These are phyloP conservation scores for Pseudogymnoascus sp. DNA, from an alignment of 2,329 filamentous ascomycete genomes.

Conservation along the genomic window DNA sequence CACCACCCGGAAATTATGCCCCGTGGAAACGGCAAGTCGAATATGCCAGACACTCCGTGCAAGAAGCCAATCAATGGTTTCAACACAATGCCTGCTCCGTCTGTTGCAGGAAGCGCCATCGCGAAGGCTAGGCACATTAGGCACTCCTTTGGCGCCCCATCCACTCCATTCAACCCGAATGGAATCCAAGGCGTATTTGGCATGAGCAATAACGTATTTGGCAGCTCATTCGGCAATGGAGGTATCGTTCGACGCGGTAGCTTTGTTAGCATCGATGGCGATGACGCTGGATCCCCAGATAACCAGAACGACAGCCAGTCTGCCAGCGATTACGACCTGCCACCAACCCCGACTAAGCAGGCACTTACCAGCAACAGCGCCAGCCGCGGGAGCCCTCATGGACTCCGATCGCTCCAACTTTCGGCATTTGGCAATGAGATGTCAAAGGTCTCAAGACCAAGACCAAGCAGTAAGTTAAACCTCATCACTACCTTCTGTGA, in stretches of 20 bases:
- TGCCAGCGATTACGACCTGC: conserved; percentile 61
- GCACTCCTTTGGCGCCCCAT: conserved; percentile 70
- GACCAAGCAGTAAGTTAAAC: conserved; percentile 30
- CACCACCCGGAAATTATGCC: conserved; percentile 62
- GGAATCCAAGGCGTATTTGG: conserved; percentile 42
- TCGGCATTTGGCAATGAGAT: conserved; percentile 22
- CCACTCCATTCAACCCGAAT: conserved; percentile 68
- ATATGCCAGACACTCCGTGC: conserved; percentile 91
- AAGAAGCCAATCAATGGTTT: conserved; percentile 72
- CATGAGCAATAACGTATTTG: conserved; percentile 53
- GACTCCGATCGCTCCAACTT: conserved; percentile 21
- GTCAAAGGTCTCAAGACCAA: conserved; percentile 19
- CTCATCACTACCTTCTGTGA: conserved; percentile 23
- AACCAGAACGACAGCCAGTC: conserved; percentile 50
- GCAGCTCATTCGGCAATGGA: conserved; percentile 41
- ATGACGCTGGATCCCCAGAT: conserved; percentile 42
- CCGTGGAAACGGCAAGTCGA: conserved; percentile 48
- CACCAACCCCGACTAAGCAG: conserved; percentile 90
- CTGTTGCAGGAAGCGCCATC: conserved; percentile 49
- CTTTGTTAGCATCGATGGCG: conserved; percentile 72
- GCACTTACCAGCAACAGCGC: conserved; percentile 24
- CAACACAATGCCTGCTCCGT: conserved; percentile 52
- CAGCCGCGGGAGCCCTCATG: conserved; percentile 24
- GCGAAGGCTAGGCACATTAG: conserved; percentile 55
- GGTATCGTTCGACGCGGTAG: conserved; percentile 48